Evolutionary conservation across 75 land plant species (phyloP).

Genomic region (Pinus tabuliformis): DNA sequence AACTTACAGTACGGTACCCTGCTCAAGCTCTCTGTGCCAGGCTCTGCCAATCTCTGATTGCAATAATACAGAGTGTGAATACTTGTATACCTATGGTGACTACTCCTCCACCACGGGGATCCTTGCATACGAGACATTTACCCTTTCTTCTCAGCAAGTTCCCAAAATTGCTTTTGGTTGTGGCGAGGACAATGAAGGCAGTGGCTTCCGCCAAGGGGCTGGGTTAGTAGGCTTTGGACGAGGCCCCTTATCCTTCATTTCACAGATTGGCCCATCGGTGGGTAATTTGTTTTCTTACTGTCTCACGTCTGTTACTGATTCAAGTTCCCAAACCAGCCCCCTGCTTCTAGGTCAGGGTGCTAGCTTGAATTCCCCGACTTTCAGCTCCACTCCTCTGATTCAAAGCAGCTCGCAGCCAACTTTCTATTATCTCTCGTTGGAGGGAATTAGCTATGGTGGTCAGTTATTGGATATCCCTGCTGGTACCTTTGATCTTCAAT

Average conservation of each 20-base stretch:
- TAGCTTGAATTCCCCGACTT: background rate
- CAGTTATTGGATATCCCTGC: background rate
- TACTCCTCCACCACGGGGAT: slow-evolving; percentile 53
- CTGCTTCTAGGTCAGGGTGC: slow-evolving; percentile 36
- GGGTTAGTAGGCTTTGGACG: slow-evolving; percentile 76
- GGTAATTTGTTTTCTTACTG: slow-evolving; percentile 73
- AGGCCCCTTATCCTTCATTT: slow-evolving; percentile 51
- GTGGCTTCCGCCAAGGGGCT: slow-evolving; percentile 36
- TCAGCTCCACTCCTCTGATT: slow-evolving; percentile 50
- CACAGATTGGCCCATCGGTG: slow-evolving; percentile 46
- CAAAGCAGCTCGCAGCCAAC: slow-evolving; percentile 43
- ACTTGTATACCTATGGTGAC: slow-evolving; percentile 73
- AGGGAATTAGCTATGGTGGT: slow-evolving; percentile 15
- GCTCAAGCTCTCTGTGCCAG: background rate
- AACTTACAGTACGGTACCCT: background rate
- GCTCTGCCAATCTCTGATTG: too few relatives aligned
- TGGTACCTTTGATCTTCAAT: background rate
- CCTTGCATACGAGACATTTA: slow-evolving; percentile 59
- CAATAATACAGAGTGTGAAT: slow-evolving; percentile 26
- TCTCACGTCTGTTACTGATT: slow-evolving; percentile 40
- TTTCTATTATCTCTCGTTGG: slow-evolving; percentile 48
- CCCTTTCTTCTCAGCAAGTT: background rate
- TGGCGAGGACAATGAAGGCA: slow-evolving; percentile 4
- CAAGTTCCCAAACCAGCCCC: slow-evolving; percentile 42
- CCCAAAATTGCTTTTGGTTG: background rate